Evolutionary conservation across 176 grass and related monocot genomes (phyloP).

Genomic region (Themeda triandra): DNA sequence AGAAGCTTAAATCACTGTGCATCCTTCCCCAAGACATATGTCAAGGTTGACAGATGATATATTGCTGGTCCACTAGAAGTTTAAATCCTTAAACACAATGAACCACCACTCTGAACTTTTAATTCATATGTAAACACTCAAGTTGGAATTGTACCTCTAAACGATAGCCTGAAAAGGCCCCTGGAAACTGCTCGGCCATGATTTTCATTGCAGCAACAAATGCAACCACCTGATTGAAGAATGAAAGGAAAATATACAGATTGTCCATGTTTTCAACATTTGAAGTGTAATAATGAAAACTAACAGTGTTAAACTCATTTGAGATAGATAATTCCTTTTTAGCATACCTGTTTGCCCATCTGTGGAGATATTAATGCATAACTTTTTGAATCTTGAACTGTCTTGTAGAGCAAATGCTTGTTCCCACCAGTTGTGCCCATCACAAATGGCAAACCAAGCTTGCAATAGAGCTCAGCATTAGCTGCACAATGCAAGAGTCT

Average conservation of each 20-base stretch:
- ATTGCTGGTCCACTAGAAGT: not conserved
- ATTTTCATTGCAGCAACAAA: slow-evolving; percentile 80
- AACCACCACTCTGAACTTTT: not conserved
- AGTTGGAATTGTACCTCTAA: slow-evolving; percentile 54
- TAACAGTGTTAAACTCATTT: not conserved
- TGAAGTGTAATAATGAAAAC: not conserved
- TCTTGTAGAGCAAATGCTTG: slow-evolving; percentile 57
- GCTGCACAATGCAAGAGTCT: slow-evolving; percentile 37
- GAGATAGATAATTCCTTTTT: slow-evolving; percentile 5
- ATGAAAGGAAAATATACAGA: not conserved
- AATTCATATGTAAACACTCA: not conserved
- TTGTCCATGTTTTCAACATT: slow-evolving; percentile 11
- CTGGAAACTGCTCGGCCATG: slow-evolving; percentile 71
- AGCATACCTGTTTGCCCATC: slow-evolving; percentile 76
- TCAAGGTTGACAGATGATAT: not conserved
- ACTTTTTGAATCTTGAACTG: slow-evolving; percentile 68
- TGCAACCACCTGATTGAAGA: slow-evolving; percentile 65
- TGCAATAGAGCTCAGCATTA: slow-evolving; percentile 88
- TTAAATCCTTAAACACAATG: not conserved
- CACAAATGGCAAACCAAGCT: slow-evolving; percentile 88
- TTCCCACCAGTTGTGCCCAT: slow-evolving; percentile 96
- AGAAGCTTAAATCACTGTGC: not conserved
- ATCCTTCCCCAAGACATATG: not conserved
- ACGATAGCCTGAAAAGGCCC: slow-evolving; percentile 64
- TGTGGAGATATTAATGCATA: slow-evolving; percentile 95